Evolutionary conservation across 2,329 filamentous ascomycete species (phyloP).

Genomic region (Arthroderma uncinatum): DNA sequence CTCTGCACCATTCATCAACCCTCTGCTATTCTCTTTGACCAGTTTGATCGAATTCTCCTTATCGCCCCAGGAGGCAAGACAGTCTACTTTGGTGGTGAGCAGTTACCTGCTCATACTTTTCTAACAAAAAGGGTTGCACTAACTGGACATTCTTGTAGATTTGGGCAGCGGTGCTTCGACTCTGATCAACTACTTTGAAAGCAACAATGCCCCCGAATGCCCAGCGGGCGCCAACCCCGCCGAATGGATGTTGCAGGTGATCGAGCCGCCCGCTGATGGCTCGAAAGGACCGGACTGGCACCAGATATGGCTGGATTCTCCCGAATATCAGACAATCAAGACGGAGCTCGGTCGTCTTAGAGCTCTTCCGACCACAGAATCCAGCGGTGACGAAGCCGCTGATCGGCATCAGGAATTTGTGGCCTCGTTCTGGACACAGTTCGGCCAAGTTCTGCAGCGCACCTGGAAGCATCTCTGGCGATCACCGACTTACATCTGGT

Average conservation of each 20-base stretch:
- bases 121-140: too few relatives aligned
- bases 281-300: slow-evolving; percentile 48
- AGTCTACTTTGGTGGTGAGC: slow-evolving; percentile 54
- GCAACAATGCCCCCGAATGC: slow-evolving; percentile 50
- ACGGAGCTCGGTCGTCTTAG: slow-evolving; percentile 41
- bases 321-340: slow-evolving; percentile 41
- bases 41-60: slow-evolving; percentile 58
- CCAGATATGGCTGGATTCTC: slow-evolving; percentile 44
- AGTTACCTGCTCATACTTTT: not conserved
- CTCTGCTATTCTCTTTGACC: slow-evolving; percentile 84
- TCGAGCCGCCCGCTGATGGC: slow-evolving; percentile 52
- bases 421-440: slow-evolving; percentile 57
- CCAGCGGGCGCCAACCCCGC: slow-evolving; percentile 57
- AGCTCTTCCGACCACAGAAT: slow-evolving; percentile 13
- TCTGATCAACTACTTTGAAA: slow-evolving; percentile 53
- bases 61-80: slow-evolving; percentile 54
- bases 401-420: slow-evolving; percentile 56
- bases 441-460: slow-evolving; percentile 56
- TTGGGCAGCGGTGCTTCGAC: slow-evolving; percentile 45
- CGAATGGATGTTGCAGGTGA: slow-evolving; percentile 58
- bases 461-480: slow-evolving; percentile 91
- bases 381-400: slow-evolving; percentile 10
- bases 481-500: slow-evolving; percentile 78
- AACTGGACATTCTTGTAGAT: not conserved
- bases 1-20: slow-evolving; percentile 97